These are phyloP conservation scores for Sordariomycetes sp. DNA, from an alignment of 2,329 filamentous ascomycete species.

Conservation along the genomic window DNA sequence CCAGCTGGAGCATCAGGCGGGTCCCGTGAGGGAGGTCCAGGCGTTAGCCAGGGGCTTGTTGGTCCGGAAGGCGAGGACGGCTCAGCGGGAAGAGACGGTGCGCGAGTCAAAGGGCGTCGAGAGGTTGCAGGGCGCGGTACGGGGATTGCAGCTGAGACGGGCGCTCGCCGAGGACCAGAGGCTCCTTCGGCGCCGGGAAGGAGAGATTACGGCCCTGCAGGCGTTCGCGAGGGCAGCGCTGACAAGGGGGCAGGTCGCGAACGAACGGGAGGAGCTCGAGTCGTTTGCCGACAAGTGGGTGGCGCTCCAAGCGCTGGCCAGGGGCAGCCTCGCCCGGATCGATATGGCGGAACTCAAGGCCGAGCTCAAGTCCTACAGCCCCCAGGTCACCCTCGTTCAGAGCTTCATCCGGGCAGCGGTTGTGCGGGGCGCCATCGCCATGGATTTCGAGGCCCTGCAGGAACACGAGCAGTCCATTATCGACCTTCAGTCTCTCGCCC, in stretches of 20 bases:
- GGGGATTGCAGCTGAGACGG: constrained; percentile 54
- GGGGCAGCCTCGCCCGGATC: constrained; percentile 37
- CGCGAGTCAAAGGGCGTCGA: constrained; percentile 39
- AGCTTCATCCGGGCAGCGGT: constrained; percentile 42
- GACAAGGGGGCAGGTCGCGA: constrained; percentile 41
- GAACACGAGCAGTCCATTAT: constrained; percentile 33
- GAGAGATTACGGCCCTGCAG: constrained; percentile 47
- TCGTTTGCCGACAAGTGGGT: constrained; percentile 38
- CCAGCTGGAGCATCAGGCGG: constrained; percentile 51
- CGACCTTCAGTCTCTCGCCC: constrained; percentile 45
- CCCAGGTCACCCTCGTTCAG: constrained; percentile 37
- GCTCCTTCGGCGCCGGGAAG: constrained; percentile 38
- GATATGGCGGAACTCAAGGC: constrained; percentile 31
- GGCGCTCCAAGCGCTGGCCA: constrained; percentile 26
- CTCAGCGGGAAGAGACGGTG: constrained; percentile 45
- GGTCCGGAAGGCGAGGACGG: constrained; percentile 43
- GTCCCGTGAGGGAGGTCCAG: constrained; percentile 56
- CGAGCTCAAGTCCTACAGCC: constrained; percentile 33
- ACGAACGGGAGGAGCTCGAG: constrained; percentile 39
- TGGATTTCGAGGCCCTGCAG: constrained; percentile 35
- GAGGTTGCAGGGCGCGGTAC: constrained; percentile 54
- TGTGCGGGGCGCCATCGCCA: constrained; percentile 37
- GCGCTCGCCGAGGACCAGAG: constrained; percentile 42
- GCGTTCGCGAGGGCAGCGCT: constrained; percentile 54
- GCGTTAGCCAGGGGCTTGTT: constrained; percentile 58